Evolutionary conservation across 441 rosid genomes (phyloP), one percentile per base, ranked within the genome.

Genomic region (Hypseocharis bilobata): DNA sequence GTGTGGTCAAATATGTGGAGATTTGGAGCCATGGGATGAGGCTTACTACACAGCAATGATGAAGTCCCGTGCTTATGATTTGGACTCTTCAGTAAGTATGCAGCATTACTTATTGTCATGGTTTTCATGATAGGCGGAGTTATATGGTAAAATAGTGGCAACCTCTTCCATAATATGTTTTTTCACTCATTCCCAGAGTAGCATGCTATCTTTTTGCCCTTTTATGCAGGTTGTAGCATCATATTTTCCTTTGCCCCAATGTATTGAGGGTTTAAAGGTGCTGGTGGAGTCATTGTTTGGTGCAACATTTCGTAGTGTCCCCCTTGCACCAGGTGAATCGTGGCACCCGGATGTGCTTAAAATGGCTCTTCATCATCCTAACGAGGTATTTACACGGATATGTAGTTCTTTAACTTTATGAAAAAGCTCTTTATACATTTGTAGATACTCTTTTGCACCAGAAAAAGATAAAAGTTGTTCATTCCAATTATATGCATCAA

Each of bases 1-100:
- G 47, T 78, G 86, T 75, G 84, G 92, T 70, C 74, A 81, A 56
- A 64, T 66, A 67, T 68, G 62, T 64, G 72, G 73, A 69, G 95
- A 85, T 74, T 71, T 93, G 69, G 92, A 91, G 77, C 97, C 96
- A 54, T 93, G 97, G 97, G 97, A 93, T 78, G 97, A 93, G 76
- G 73, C 95, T 28, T 85, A 88, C 78, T 91, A 87, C 72, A 82
- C 96, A 38, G 81, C 87, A 57, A 76, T 80, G 80, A 88, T 93
- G 92, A 93, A 85, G 75, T 84, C 96, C 45, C 84, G 92, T 20
- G 73, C 74, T 68, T 83, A 81, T 74, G 78, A 85, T 76, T 75
- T 91, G 77, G 86, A 88, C 75, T 78, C 92, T 20, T 74, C 80
- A 14, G 99, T 93, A 85, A 75, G 95, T 66, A 16, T 72, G 26